Base-by-base conservation (phyloP, 2,329 filamentous ascomycete species). In the Rutstroemia sp. region DNA sequence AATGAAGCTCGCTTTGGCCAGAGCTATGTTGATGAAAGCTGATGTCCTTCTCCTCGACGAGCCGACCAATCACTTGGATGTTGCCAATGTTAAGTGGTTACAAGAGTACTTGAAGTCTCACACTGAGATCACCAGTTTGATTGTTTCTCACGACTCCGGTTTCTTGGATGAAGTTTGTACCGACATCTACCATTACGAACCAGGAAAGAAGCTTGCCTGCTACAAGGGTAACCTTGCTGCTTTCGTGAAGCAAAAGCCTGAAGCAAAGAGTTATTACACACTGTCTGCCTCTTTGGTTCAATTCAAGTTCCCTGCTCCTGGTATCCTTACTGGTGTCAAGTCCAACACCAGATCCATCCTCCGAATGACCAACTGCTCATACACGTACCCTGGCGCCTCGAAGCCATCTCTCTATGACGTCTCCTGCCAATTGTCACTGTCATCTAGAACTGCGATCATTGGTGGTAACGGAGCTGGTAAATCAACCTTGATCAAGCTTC, bases 181-280 rank as follows among this genome's bases (percentile, higher is more conserved):
- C 6, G 94, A 99, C 70, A 96, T 99, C 69, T 96, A 96, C 76
- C 94, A 99, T 76, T 99, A 99, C 75, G 94, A 99, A 73, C 82
- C 82, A 25, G 83, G 86, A 73, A 99, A 99, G 84, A 99, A 97
- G 78, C 82, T 99, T 30, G 85, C 85, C 21, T 86, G 83, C 73
- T 92, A 89, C 81, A 87, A 86, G 76, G 89, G 89, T 62, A 92
- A 94, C 73, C 77, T 94, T 57, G 83, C 83, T 19, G 84, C 79
- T 37, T 96, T 99, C 69, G 94, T 99, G 70, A 82, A 88, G 73
- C 77, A 89, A 64, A 90, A 89, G 70, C 94, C 94, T 12, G 94
- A 97, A 75, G 94, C 88, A 60, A 96, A 95, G 82, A 92, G 88
- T 71, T 99, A 99, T 79, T 99, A 99, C 77, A 97, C 92, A 6